Evolutionary conservation across 129 eudicot species (phyloP).

Genomic region (Centrapalus pauciflorus): DNA sequence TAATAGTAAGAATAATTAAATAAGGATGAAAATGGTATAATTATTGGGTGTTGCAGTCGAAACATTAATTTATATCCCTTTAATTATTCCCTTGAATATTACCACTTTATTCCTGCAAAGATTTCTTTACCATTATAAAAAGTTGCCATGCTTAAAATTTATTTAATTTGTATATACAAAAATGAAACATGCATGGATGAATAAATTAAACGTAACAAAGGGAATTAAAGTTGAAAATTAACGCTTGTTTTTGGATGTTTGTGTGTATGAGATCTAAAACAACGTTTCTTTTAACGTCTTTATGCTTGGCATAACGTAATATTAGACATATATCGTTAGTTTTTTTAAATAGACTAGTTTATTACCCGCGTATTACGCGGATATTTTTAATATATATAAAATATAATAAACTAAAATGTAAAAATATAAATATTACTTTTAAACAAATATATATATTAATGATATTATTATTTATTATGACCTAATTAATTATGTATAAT

Average conservation of each 20-base stretch:
- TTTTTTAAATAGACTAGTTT: too few species aligned
- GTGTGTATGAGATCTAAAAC: neutral
- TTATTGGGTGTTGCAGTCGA: conserved; percentile 21
- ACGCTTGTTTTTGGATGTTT: conserved; percentile 21
- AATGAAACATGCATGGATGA: conserved; percentile 22
- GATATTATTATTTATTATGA: too few species aligned
- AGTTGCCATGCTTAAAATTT: neutral
- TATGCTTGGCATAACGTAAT: neutral
- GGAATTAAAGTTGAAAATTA: conserved; percentile 22
- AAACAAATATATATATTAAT: too few species aligned
- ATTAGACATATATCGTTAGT: neutral
- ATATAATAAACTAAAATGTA: too few species aligned
- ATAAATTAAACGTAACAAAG: too few species aligned
- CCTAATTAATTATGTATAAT: too few species aligned
- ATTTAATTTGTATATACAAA: neutral
- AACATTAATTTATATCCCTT: conserved; percentile 23
- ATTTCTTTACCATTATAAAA: neutral
- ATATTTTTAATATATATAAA: too few species aligned
- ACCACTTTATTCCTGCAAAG: conserved; percentile 23
- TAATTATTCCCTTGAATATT: conserved; percentile 21
- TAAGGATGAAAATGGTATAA: too few species aligned
- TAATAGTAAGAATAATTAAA: too few species aligned
- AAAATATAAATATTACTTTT: too few species aligned
- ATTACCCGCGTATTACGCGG: too few species aligned
- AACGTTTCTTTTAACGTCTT: neutral